Percentiles rank a stretch among this genome's conserved stretches.
Conservation (phyloP, 179 eudicot genomes). For the Heliamphora pulchella region DNA sequence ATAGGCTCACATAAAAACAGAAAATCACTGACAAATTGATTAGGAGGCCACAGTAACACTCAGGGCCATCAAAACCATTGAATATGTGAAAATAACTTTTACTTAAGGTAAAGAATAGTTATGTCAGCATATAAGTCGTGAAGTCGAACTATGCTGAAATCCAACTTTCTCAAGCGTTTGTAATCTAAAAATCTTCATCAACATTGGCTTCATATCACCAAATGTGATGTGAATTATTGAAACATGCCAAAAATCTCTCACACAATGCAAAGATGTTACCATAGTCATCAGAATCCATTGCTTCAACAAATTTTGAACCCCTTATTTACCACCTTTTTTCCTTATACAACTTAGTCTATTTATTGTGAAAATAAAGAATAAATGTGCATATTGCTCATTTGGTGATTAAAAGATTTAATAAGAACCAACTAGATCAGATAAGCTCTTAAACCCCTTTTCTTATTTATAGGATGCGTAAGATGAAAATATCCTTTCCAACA, state of each 20-base stretch:
- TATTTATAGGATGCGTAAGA: no score
- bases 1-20: conserved; percentile 2
- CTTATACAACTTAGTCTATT: no score
- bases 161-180: not conserved
- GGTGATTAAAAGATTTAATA: no score
- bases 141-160: not conserved
- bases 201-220: not conserved
- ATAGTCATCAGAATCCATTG: no score
- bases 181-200: not conserved
- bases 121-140: not conserved
- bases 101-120: not conserved
- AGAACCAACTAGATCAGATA: no score
- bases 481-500: no score
- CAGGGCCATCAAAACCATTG: not conserved
- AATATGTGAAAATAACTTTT: not conserved
- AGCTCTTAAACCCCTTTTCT: no score
- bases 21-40: not conserved
- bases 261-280: not conserved
- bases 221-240: not conserved
- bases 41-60: not conserved
- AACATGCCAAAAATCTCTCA: not conserved
- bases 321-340: no score
- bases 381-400: no score
- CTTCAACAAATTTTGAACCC: no score
- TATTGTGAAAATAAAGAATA: no score